Evolutionary conservation across 2,329 filamentous ascomycete genomes (phyloP).

Genomic region (Beauveria scarabaeidicola): DNA sequence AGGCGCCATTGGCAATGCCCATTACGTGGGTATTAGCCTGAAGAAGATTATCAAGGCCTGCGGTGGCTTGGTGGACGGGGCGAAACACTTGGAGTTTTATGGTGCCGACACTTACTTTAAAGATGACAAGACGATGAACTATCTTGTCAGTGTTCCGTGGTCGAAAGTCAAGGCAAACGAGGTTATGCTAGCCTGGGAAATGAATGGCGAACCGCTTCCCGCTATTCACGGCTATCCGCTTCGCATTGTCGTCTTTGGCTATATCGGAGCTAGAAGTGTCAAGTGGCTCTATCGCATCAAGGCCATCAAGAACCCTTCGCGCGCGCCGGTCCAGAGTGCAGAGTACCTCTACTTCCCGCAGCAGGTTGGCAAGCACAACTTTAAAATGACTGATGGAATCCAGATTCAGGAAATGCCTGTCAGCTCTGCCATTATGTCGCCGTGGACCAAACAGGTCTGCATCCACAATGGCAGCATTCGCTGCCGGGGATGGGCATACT

Average conservation of each 20-base stretch:
- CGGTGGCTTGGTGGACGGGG: slow-evolving; percentile 47
- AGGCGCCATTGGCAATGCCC: slow-evolving; percentile 59
- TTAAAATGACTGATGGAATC: slow-evolving; percentile 49
- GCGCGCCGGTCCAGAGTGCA: slow-evolving; percentile 53
- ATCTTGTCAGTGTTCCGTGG: slow-evolving; percentile 57
- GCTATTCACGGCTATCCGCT: slow-evolving; percentile 54
- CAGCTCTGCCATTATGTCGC: slow-evolving; percentile 57
- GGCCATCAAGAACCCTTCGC: slow-evolving; percentile 46
- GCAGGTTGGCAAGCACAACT: slow-evolving; percentile 61
- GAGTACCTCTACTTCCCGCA: slow-evolving; percentile 64
- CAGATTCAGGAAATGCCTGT: slow-evolving; percentile 68
- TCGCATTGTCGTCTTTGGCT: slow-evolving; percentile 53
- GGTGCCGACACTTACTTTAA: slow-evolving; percentile 70
- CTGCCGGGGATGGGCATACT: slow-evolving; percentile 51
- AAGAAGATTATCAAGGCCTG: slow-evolving; percentile 65
- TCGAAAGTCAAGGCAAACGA: slow-evolving; percentile 59
- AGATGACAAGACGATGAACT: slow-evolving; percentile 55
- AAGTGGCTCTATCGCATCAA: slow-evolving; percentile 58
- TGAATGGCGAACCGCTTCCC: slow-evolving; percentile 60
- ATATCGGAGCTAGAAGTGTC: slow-evolving; percentile 57
- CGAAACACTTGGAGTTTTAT: slow-evolving; percentile 57
- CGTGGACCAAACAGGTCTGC: slow-evolving; percentile 50
- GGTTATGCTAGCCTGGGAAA: slow-evolving; percentile 61
- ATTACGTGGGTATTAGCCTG: slow-evolving; percentile 54
- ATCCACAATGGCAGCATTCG: slow-evolving; percentile 51